Conservation (phyloP, 345 rosid species). For the Bruguiera sexangula region DNA sequence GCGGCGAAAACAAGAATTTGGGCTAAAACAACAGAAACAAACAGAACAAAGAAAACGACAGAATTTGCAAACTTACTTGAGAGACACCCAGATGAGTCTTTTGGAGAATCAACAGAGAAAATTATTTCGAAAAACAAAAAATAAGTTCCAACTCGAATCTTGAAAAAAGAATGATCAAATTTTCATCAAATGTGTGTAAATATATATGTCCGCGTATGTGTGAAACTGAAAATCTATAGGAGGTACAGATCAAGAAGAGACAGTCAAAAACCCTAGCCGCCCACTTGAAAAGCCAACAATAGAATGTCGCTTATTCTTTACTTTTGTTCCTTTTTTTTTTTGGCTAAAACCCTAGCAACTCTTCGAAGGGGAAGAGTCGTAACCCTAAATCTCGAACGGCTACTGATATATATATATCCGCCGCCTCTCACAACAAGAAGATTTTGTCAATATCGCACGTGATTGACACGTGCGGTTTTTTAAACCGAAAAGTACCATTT, state of each 20-base stretch:
- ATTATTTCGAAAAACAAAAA: background rate
- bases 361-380: background rate
- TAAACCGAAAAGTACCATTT: too few species aligned
- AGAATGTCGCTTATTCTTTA: background rate
- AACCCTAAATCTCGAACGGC: too few species aligned
- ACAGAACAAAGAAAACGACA: background rate
- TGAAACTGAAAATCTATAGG: background rate
- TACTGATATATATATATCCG: too few species aligned
- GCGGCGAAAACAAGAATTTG: background rate
- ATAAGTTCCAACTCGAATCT: background rate
- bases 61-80: slow-evolving; percentile 17
- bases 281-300: slow-evolving; percentile 10
- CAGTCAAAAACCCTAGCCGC: slow-evolving; percentile 51
- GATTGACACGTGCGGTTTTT: too few species aligned
- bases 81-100: background rate
- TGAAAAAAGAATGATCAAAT: slow-evolving; percentile 1
- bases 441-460: too few species aligned
- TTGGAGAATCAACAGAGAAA: background rate
- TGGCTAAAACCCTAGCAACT: background rate
- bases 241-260: background rate
- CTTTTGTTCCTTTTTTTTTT: background rate
- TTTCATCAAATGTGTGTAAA: too few species aligned
- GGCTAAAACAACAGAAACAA: background rate
- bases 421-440: too few species aligned
- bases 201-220: too few species aligned